Conservation (phyloP, 225 moss, liverwort and hornwort species). For the Sphagnum tenellum region DNA sequence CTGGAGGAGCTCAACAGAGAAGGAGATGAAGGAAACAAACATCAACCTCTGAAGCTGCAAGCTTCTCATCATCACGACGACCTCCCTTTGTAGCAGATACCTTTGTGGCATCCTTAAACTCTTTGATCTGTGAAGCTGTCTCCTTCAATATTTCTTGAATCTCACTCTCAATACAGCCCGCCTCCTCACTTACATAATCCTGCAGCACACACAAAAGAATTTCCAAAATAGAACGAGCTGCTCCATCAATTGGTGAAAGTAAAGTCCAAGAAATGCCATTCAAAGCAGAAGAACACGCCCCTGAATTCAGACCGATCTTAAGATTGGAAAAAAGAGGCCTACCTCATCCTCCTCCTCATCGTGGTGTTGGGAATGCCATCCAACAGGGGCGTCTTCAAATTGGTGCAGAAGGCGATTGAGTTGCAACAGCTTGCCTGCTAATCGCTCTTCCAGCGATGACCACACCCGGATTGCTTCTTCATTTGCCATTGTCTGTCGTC, state of each 20-base stretch:
- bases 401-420: slow-evolving; percentile 7
- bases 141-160: slow-evolving; percentile 8
- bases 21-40: no score
- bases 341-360: background rate
- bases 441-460: slow-evolving; percentile 6
- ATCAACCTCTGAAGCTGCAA: background rate
- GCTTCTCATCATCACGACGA: background rate
- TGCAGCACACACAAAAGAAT: no score
- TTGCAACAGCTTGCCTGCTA: slow-evolving; percentile 4
- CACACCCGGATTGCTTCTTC: background rate
- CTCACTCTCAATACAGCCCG: slow-evolving; percentile 3
- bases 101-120: slow-evolving; percentile 2
- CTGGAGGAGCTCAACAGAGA: background rate
- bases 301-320: background rate
- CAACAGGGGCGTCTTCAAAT: slow-evolving; percentile 1
- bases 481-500: background rate
- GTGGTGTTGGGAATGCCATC: no score
- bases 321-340: background rate
- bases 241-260: no score
- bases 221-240: no score
- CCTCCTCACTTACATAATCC: background rate
- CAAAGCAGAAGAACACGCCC: background rate
- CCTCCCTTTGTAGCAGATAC: background rate
- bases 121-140: background rate
- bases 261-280: no score